Evolutionary conservation across 2,329 filamentous ascomycete genomes (phyloP).

Genomic region (Aureobasidium sp.): DNA sequence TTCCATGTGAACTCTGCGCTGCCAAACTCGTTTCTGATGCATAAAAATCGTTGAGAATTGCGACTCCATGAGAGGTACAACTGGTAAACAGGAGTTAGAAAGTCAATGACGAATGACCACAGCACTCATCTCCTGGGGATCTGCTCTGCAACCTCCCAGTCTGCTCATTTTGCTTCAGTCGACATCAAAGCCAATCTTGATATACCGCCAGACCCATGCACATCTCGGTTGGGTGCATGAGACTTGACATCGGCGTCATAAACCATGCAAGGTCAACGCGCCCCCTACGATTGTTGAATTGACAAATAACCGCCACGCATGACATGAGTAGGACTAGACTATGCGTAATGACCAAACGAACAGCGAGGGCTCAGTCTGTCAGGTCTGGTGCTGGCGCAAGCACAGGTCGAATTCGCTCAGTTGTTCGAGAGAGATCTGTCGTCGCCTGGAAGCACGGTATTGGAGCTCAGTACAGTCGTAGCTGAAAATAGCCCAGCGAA

Average conservation of each 20-base stretch:
- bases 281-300: neutral
- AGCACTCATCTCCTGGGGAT: neutral
- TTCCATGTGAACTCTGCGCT: neutral
- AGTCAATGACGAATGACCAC: neutral
- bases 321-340: neutral
- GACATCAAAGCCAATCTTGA: neutral
- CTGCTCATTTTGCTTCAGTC: neutral
- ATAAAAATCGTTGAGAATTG: neutral
- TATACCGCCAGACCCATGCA: neutral
- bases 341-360: neutral
- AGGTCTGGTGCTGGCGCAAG: neutral
- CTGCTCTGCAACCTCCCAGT: neutral
- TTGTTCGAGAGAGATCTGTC: neutral
- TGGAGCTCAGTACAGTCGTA: neutral
- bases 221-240: conserved; percentile 3
- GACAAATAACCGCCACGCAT: neutral
- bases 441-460: neutral
- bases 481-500: neutral
- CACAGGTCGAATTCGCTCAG: neutral
- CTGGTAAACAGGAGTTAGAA: neutral
- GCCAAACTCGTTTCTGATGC: neutral
- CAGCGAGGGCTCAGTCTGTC: neutral
- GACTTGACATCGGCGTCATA: conserved; percentile 12
- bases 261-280: neutral
- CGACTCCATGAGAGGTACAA: neutral